A percentile compares a stretch with the other conserved stretches of the same genome.
Conservation (phyloP, 495 filamentous ascomycete species). For the Aspergillus mulundensis region DNA sequence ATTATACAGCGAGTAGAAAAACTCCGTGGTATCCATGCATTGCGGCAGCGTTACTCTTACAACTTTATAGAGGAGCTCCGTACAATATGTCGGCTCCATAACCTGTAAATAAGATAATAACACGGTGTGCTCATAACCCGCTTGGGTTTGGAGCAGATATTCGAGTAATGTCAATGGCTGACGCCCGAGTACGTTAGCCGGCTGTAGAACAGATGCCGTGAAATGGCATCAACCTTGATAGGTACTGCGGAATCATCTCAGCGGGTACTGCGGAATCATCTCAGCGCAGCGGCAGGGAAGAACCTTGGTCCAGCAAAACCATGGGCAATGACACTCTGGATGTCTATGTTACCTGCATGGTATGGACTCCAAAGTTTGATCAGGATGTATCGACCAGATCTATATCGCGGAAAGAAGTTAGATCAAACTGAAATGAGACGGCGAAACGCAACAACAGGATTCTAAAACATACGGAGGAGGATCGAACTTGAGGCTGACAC, state of each 20-base stretch:
- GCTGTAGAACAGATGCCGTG: too few relatives aligned
- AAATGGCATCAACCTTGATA: too few relatives aligned
- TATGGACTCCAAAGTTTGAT: constrained; percentile 82
- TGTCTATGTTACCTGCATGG: constrained; percentile 69
- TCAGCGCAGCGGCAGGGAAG: constrained; percentile 50
- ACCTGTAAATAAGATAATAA: too few relatives aligned
- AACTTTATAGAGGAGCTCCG: too few relatives aligned
- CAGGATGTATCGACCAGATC: constrained; percentile 69
- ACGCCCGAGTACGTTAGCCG: not conserved
- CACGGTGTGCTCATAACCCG: too few relatives aligned
- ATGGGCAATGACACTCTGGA: constrained; percentile 72
- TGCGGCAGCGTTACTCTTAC: not conserved
- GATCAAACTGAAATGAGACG: not conserved
- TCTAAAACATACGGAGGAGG: constrained; percentile 67
- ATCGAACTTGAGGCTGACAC: constrained; percentile 83
- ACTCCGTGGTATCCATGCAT: not conserved
- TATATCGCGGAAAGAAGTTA: constrained; percentile 20
- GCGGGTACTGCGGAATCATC: constrained; percentile 7
- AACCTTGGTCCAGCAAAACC: constrained; percentile 81
- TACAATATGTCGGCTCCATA: too few relatives aligned
- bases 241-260: not conserved
- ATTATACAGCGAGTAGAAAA: not conserved
- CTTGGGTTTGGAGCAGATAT: too few relatives aligned
- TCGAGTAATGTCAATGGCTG: not conserved
- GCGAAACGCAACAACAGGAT: not conserved